Conservation (phyloP, 2,329 filamentous ascomycete species). For the Myriosclerotinia curreyana region DNA sequence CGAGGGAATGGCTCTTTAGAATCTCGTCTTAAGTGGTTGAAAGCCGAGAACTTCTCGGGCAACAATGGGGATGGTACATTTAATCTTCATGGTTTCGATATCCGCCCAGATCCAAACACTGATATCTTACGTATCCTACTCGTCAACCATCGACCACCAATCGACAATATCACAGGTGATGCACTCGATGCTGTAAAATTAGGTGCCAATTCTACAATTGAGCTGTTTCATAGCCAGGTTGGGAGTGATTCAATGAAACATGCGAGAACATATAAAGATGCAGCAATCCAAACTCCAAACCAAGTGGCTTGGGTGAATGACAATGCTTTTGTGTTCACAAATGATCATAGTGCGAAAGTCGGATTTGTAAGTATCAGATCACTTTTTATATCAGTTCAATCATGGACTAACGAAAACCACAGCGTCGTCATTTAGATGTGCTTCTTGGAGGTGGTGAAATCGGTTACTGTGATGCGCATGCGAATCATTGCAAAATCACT, state of each 20-base stretch:
- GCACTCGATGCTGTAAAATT: slow-evolving; percentile 36
- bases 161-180: slow-evolving; percentile 37
- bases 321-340: slow-evolving; percentile 41
- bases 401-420: slow-evolving; percentile 1
- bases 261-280: slow-evolving; percentile 38
- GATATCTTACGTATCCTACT: slow-evolving; percentile 37
- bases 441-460: slow-evolving; percentile 38
- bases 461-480: slow-evolving; percentile 34
- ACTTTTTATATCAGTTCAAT: neutral
- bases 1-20: slow-evolving; percentile 28
- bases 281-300: slow-evolving; percentile 41
- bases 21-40: slow-evolving; percentile 32
- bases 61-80: slow-evolving; percentile 35
- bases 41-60: slow-evolving; percentile 30
- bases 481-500: slow-evolving; percentile 34
- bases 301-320: slow-evolving; percentile 39
- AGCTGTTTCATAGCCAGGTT: slow-evolving; percentile 38
- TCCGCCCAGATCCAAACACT: slow-evolving; percentile 32
- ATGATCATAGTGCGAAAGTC: slow-evolving; percentile 40
- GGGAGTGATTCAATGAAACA: slow-evolving; percentile 36
- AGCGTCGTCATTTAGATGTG: slow-evolving; percentile 35
- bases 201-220: slow-evolving; percentile 42
- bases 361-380: slow-evolving; percentile 29
- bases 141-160: slow-evolving; percentile 40
- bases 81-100: slow-evolving; percentile 40